Conservation (phyloP, 371 early-diverging fungal genomes). For the Mortierella sp. region DNA sequence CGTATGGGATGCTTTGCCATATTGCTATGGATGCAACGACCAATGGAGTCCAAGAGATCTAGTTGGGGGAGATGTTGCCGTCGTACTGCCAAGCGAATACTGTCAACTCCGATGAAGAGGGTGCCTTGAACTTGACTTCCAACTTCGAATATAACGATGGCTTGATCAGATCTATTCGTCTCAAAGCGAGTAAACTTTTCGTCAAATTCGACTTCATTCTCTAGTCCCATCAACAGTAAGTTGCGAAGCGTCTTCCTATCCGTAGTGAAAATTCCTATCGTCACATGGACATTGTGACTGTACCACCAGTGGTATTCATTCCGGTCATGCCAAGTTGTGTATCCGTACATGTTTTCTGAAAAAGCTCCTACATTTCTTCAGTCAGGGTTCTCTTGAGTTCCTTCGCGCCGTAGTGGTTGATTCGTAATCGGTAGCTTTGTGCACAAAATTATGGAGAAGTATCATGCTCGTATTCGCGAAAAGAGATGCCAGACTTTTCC, state of each 20-base stretch:
- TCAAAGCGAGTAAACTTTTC: slow-evolving; percentile 18
- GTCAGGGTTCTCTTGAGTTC: slow-evolving; percentile 19
- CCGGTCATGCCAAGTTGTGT: slow-evolving; percentile 15
- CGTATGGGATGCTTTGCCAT: slow-evolving; percentile 20
- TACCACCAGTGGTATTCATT: slow-evolving; percentile 10
- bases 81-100: slow-evolving; percentile 26
- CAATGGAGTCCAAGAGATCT: slow-evolving; percentile 19
- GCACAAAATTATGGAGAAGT: slow-evolving; percentile 26
- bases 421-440: slow-evolving; percentile 42
- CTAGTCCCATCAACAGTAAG: slow-evolving; percentile 13
- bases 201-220: slow-evolving; percentile 24
- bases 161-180: slow-evolving; percentile 26
- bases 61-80: slow-evolving; percentile 8
- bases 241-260: slow-evolving; percentile 21
- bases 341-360: slow-evolving; percentile 24
- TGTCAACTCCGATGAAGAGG: slow-evolving; percentile 32
- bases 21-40: slow-evolving; percentile 27
- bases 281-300: slow-evolving; percentile 4
- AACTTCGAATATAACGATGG: slow-evolving; percentile 54
- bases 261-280: slow-evolving; percentile 10
- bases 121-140: slow-evolving; percentile 27
- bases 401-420: slow-evolving; percentile 15
- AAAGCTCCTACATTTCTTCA: slow-evolving; percentile 12
- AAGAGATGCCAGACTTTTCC: slow-evolving; percentile 48
- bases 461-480: slow-evolving; percentile 56